phyloP scores from a whole-genome alignment of 2,329 filamentous ascomycete species.

The Aspergillus pseudonomiae region DNA sequence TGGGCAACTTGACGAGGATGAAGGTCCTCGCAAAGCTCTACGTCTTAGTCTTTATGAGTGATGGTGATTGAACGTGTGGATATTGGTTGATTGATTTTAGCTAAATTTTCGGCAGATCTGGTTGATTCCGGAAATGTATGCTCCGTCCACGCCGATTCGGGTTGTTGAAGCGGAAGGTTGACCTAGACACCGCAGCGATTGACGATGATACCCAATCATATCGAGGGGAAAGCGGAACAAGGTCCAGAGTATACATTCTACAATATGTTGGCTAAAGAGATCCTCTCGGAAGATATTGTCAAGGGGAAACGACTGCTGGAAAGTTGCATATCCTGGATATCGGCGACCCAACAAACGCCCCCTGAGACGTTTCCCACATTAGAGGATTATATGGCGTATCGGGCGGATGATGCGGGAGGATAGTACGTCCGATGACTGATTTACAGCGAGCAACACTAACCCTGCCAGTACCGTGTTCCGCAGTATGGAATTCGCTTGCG shows the following conservation, averaged over 20 bases:
- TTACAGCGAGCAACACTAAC: not conserved
- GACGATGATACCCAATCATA: not conserved
- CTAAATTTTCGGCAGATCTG: conserved; percentile 6
- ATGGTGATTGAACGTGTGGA: conserved; percentile 8
- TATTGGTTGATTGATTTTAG: not conserved
- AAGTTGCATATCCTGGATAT: conserved; percentile 13
- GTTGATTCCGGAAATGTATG: conserved; percentile 12
- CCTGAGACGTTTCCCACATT: conserved; percentile 1
- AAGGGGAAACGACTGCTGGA: conserved; percentile 13
- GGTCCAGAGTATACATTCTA: conserved; percentile 1
- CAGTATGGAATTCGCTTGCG: conserved; percentile 13
- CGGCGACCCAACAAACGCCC: not conserved
- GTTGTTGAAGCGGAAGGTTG: not conserved
- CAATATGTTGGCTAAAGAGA: conserved; percentile 4
- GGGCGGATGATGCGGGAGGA: conserved; percentile 14
- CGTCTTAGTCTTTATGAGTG: conserved; percentile 17
- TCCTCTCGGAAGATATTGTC: conserved; percentile 8
- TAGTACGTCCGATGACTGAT: conserved; percentile 1
- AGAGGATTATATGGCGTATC: conserved; percentile 12
- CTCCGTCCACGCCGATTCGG: not conserved
- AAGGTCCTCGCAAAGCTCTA: conserved; percentile 13
- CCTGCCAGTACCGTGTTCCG: conserved; percentile 10
- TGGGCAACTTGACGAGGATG: conserved; percentile 6
- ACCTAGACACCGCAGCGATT: not conserved
- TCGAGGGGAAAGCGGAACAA: not conserved